Evolutionary conservation across 768 basidiomycete genomes (phyloP), one percentile per base, ranked within the genome.

Genomic region (Hortiboletus campestris): DNA sequence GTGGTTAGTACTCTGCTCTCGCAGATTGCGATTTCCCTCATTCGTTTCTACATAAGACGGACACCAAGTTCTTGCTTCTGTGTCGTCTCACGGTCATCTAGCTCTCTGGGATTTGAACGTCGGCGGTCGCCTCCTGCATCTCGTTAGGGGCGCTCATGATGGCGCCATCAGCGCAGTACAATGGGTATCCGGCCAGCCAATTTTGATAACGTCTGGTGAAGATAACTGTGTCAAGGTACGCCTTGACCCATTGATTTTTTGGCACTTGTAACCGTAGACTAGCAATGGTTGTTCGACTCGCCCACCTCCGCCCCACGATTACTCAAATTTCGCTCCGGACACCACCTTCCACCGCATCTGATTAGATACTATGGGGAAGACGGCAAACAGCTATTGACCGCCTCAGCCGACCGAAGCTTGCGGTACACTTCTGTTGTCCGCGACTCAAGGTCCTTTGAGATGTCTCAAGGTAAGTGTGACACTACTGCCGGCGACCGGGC

Each of bases 271-370:
- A 67, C 46, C 28, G 16, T 39, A 51, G 17, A 52, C 39, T 65
- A 98, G 95, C 95, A 99, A 94, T 98, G 96, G 95, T 68, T 96
- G 20, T 95, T 96, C 63, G 97, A 98, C 65, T 91, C 94, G 0
- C 92, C 94, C 0, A 89, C 90, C 0, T 78, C 88, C 1, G 76
- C 90, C 22, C 96, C 97, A 1, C 82, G 92, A 52, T 76, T 98
- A 12, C 80, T 98, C 25, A 98, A 98, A 76, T 92, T 84, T 70
- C 84, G 97, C 44, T 88, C 92, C 0, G 97, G 97, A 35, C 97
- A 99, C 65, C 89, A 89, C 60, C 80, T 85, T 1, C 94, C 97
- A 17, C 94, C 94, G 0, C 88, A 94, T 67, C 78, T 94, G 19
- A 92, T 99, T 46, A 81, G 95, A 52, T 98, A 93, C 71, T 98